Percentiles rank a stretch among this genome's conserved stretches.
Conservation (phyloP, 1,284 basidiomycete species). For the Leccinum solheimii region DNA sequence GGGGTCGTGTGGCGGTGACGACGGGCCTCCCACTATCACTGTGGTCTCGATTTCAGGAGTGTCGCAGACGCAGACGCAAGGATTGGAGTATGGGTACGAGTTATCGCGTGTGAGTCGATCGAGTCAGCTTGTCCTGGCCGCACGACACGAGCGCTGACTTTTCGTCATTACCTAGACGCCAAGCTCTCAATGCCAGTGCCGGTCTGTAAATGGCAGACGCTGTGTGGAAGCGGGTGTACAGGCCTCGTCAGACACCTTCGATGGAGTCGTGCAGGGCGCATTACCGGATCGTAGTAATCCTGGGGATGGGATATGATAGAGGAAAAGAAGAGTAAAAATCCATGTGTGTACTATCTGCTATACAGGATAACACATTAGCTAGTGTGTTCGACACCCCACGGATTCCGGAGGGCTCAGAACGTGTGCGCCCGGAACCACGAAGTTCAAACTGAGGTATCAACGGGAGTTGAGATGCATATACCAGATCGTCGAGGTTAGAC, state of each 20-base stretch:
- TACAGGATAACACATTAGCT: neutral
- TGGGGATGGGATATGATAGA: neutral
- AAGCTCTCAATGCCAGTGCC: conserved; percentile 15
- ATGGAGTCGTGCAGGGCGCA: neutral
- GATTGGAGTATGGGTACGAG: neutral
- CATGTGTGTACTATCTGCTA: neutral
- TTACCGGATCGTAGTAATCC: neutral
- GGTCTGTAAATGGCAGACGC: neutral
- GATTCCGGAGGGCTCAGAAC: neutral
- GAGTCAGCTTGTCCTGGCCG: neutral
- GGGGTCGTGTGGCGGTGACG: neutral
- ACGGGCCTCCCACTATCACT: neutral
- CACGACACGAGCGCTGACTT: neutral
- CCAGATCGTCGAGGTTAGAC: neutral
- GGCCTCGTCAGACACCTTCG: neutral
- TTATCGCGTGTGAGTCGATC: neutral
- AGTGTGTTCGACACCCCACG: neutral
- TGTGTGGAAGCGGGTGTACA: conserved; percentile 18
- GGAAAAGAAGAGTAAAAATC: neutral
- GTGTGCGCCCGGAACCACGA: neutral
- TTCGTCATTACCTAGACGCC: neutral
- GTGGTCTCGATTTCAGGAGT: neutral
- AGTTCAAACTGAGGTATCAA: too few species aligned
- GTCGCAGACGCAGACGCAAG: neutral
- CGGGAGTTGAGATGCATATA: neutral